phyloP scores from a whole-genome alignment of 2,329 filamentous ascomycete genomes.

The Trichoderma citrinoviride region DNA sequence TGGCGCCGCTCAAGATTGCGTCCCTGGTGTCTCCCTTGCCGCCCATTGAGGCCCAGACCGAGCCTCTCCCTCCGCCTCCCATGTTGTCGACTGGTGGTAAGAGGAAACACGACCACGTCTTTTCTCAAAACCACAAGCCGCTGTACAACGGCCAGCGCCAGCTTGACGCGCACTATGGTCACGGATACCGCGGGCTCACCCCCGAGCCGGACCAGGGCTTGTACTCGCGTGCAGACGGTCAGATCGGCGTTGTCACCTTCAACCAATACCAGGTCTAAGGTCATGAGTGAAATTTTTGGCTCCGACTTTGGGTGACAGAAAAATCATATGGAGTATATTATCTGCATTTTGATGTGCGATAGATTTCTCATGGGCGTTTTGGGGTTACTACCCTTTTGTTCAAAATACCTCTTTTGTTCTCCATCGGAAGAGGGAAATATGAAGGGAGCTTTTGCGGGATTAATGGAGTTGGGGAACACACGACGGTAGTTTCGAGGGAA shows the following conservation, averaged over 20 bases:
- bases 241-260: constrained; percentile 33
- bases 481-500: background rate
- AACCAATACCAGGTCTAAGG: constrained; percentile 29
- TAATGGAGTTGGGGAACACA: constrained; percentile 30
- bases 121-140: constrained; percentile 33
- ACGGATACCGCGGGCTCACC: constrained; percentile 27
- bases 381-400: background rate
- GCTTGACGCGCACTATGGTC: constrained; percentile 34
- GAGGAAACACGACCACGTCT: constrained; percentile 39
- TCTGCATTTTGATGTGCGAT: constrained; percentile 10
- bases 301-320: background rate
- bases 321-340: constrained; percentile 11
- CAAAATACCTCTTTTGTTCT: constrained; percentile 9
- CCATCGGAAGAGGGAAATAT: background rate
- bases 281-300: background rate
- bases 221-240: constrained; percentile 39
- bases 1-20: constrained; percentile 40
- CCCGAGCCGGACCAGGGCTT: constrained; percentile 34
- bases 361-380: constrained; percentile 20
- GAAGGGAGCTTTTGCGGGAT: constrained; percentile 17
- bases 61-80: constrained; percentile 30
- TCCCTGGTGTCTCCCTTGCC: constrained; percentile 37
- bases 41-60: constrained; percentile 37
- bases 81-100: constrained; percentile 34
- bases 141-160: constrained; percentile 41